Conservation (phyloP, 208 protist genomes). For the Angomonas ambiguus region DNA sequence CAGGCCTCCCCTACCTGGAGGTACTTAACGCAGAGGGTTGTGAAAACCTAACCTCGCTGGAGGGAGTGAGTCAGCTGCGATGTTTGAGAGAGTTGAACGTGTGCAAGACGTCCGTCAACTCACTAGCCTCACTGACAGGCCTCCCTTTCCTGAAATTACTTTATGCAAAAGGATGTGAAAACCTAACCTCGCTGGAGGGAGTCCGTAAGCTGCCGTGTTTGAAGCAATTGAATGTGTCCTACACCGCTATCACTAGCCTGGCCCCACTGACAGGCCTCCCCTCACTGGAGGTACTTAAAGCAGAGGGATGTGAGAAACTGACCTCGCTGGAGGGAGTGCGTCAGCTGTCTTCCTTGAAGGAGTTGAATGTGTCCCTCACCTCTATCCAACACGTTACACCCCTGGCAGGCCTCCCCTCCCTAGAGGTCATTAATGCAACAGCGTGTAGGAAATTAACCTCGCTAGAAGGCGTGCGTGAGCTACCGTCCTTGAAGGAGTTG, state of each 20-base stretch:
- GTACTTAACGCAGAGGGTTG: too few relatives aligned
- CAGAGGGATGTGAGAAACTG: neutral
- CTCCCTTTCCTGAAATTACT: neutral
- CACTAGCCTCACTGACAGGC: neutral
- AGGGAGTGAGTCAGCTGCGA: too few relatives aligned
- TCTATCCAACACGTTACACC: neutral
- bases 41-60: too few relatives aligned
- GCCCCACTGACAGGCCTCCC: neutral
- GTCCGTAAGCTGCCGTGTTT: neutral
- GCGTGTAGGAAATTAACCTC: neutral
- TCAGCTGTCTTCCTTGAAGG: neutral
- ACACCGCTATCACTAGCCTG: neutral
- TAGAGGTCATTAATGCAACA: neutral
- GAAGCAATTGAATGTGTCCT: neutral
- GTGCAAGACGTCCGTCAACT: neutral
- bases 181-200: neutral
- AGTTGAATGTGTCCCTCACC: neutral
- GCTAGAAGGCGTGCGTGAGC: neutral
- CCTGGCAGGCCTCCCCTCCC: neutral
- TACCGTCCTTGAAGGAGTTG: neutral
- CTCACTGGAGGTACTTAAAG: neutral
- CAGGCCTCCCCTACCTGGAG: too few relatives aligned
- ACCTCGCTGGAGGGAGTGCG: neutral
- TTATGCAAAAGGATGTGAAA: neutral
- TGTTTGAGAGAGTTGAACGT: too few relatives aligned